Evolutionary conservation across 768 basidiomycete species (phyloP), one percentile per base, ranked within the genome.

Genomic region (Phanerochaete carnosa): DNA sequence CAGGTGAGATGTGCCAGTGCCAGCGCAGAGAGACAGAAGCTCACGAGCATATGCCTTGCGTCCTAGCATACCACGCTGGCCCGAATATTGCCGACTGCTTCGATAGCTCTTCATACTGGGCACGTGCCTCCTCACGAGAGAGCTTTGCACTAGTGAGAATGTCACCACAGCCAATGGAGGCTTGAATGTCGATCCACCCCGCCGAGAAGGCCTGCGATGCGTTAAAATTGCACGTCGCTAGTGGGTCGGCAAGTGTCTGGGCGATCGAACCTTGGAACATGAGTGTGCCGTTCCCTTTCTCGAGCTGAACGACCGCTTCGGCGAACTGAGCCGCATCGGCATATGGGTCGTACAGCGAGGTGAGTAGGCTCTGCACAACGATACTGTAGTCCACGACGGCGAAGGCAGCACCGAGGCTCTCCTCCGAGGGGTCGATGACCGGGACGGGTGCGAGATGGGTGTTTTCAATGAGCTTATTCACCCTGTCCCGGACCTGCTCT

Each of bases 401-500:
- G 16, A 29, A 58, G 13, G 43, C 8, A 4, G 15, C 19, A 16
- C 8, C 54, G 7, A 22, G 43, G 16, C 32, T 28, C 16, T 32
- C 22, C n/a, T 22, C n/a, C 9, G 25, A 15, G 45, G 28, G 43
- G 28, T 29, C n/a, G 9, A 45, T 16, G 13, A 59, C 57, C 19
- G 57, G 7, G 28, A 50, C 33, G 5, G 54, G 54, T 2, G 33
- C 25, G 23, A 15, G 13, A 12, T 43, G 54, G 22, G 43, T 5
- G 11, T 16, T 16, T 22, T 23, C 22, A 12, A 55, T 12, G 30
- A 50, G 7, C 9, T 9, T 3, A 2, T 50, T 19, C 39, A 66
- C 69, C 1, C 66, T 63, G 2, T 53, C 61, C 15, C 58, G 45
- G 45, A 72, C 63, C 23, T 39, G 33, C 2, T 50, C 62, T 5